Percentiles rank a stretch among this genome's conserved stretches.
Evolutionary conservation across 2,329 filamentous ascomycete genomes (phyloP).

Genomic region (Graphilbum sp.): DNA sequence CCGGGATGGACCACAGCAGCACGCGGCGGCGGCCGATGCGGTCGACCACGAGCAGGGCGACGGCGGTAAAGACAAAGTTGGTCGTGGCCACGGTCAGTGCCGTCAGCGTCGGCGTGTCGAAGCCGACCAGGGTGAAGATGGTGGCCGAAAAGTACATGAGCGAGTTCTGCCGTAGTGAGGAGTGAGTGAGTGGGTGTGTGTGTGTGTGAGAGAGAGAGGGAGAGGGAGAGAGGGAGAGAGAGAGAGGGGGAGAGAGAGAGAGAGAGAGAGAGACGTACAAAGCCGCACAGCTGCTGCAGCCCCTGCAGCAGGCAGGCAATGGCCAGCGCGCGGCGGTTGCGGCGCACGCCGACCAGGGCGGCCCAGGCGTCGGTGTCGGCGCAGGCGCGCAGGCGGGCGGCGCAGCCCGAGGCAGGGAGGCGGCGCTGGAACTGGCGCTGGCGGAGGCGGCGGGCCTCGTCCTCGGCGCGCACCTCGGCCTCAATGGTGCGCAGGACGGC

Average conservation of each 20-base stretch:
- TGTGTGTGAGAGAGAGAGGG: not conserved
- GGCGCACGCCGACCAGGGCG: slow-evolving; percentile 38
- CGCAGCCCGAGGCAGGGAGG: slow-evolving; percentile 5
- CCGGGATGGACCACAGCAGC: slow-evolving; percentile 64
- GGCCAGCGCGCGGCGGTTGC: slow-evolving; percentile 56
- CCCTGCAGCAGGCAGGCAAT: slow-evolving; percentile 81
- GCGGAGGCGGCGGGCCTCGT: slow-evolving; percentile 30
- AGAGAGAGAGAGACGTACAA: slow-evolving; percentile 32
- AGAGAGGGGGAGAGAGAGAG: not conserved
- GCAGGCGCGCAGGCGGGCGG: slow-evolving; percentile 10
- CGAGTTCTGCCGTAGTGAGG: slow-evolving; percentile 44
- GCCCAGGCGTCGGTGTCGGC: slow-evolving; percentile 28
- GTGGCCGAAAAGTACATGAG: slow-evolving; percentile 86
- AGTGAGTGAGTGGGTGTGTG: too few relatives aligned
- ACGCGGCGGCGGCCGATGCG: slow-evolving; percentile 64
- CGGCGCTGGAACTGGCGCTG: not conserved
- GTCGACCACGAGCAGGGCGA: slow-evolving; percentile 63
- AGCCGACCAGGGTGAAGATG: slow-evolving; percentile 63
- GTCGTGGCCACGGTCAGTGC: slow-evolving; percentile 65
- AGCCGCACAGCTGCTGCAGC: slow-evolving; percentile 76
- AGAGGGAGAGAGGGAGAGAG: not conserved
- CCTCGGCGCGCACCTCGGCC: slow-evolving; percentile 56
- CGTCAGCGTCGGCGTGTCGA: slow-evolving; percentile 62
- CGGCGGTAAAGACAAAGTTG: slow-evolving; percentile 66
- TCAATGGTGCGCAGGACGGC: slow-evolving; percentile 53